Percentiles rank a stretch among this genome's conserved stretches.
Conservation (phyloP, 805 yeast species). For the Candida cerambycidarum region DNA sequence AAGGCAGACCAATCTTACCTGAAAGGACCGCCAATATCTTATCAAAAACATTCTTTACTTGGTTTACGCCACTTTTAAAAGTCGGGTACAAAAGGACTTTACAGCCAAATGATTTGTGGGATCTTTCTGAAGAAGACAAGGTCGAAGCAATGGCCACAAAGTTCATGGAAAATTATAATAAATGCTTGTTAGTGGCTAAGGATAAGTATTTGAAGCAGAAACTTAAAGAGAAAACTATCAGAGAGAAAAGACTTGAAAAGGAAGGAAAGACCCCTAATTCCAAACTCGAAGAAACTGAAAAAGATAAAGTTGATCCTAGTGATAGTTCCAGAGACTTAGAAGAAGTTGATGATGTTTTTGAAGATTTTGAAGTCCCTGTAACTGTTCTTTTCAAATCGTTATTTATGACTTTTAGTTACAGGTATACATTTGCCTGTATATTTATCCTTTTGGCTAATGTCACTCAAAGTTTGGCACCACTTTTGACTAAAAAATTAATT, state of each 20-base stretch:
- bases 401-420: slow-evolving; percentile 12
- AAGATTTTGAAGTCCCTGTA: slow-evolving; percentile 30
- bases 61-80: slow-evolving; percentile 63
- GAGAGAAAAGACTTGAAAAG: neutral
- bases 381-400: slow-evolving; percentile 12
- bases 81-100: slow-evolving; percentile 74
- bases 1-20: slow-evolving; percentile 51
- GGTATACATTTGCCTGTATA: slow-evolving; percentile 23
- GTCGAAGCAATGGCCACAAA: slow-evolving; percentile 30
- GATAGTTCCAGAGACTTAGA: slow-evolving; percentile 1
- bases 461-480: slow-evolving; percentile 33
- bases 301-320: slow-evolving; percentile 20
- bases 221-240: slow-evolving; percentile 22
- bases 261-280: neutral
- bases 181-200: slow-evolving; percentile 22
- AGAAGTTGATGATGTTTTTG: slow-evolving; percentile 23
- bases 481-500: slow-evolving; percentile 38
- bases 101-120: slow-evolving; percentile 59
- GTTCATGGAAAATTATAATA: slow-evolving; percentile 23
- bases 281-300: slow-evolving; percentile 15
- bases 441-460: slow-evolving; percentile 25
- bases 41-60: slow-evolving; percentile 55
- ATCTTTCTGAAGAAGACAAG: slow-evolving; percentile 33
- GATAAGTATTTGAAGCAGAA: slow-evolving; percentile 24
- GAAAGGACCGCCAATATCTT: slow-evolving; percentile 36